phyloP scores from a whole-genome alignment of 768 basidiomycete species.

The Phaffia tasmanica region DNA sequence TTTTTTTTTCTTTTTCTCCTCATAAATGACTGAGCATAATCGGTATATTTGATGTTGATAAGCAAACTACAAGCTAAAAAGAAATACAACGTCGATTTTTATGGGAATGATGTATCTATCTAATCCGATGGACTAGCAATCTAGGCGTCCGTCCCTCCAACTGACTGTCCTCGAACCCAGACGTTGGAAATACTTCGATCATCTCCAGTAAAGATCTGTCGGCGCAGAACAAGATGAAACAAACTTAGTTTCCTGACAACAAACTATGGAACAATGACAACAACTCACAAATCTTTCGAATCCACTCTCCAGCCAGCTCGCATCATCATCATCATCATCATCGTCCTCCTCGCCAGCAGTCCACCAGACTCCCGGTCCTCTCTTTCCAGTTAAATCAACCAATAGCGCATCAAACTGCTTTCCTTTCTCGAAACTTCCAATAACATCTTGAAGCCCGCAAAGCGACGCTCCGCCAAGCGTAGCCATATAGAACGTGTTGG shows the following conservation, averaged over 20 bases:
- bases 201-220: slow-evolving; percentile 65
- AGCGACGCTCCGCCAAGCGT: slow-evolving; percentile 83
- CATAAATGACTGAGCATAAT: not conserved
- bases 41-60: not conserved
- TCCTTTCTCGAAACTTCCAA: slow-evolving; percentile 67
- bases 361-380: slow-evolving; percentile 53
- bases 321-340: slow-evolving; percentile 32
- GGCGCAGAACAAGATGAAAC: not conserved
- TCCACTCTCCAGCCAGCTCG: slow-evolving; percentile 43
- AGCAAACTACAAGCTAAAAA: not conserved
- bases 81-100: not conserved
- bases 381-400: slow-evolving; percentile 48
- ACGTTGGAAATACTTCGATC: slow-evolving; percentile 58
- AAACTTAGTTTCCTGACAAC: not conserved
- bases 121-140: not conserved
- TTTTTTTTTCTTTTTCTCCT: not conserved
- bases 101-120: not conserved
- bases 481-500: slow-evolving; percentile 75
- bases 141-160: slow-evolving; percentile 51
- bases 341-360: slow-evolving; percentile 39
- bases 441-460: slow-evolving; percentile 53
- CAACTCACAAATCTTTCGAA: slow-evolving; percentile 46
- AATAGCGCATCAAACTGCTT: slow-evolving; percentile 85
- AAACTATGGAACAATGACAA: slow-evolving; percentile 26
- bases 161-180: slow-evolving; percentile 65